Conservation (phyloP, 1,284 basidiomycete genomes). For the Malassezia restricta region DNA sequence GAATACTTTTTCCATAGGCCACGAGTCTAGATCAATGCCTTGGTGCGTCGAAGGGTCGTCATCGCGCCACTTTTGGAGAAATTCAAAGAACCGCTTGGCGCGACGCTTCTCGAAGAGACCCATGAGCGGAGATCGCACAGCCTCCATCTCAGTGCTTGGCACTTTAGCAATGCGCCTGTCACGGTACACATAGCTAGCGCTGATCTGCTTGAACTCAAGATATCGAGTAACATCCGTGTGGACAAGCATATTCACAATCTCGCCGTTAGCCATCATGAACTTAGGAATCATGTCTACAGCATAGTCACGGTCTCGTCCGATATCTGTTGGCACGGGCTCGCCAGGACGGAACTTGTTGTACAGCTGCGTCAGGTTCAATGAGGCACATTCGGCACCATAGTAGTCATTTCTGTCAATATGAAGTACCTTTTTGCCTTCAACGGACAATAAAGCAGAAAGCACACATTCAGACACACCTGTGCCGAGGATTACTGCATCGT, state of each 20-base stretch:
- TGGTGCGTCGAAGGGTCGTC: slow-evolving; percentile 89
- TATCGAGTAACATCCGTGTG: slow-evolving; percentile 98
- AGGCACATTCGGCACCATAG: slow-evolving; percentile 95
- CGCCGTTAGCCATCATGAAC: slow-evolving; percentile 86
- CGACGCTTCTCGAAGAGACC: slow-evolving; percentile 95
- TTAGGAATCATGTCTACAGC: slow-evolving; percentile 45
- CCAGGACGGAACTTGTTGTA: slow-evolving; percentile 79
- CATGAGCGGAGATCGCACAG: slow-evolving; percentile 86
- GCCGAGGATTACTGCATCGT: slow-evolving; percentile 51
- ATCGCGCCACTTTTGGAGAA: slow-evolving; percentile 88
- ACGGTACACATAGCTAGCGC: slow-evolving; percentile 92
- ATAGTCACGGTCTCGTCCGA: slow-evolving; percentile 45
- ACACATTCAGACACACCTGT: slow-evolving; percentile 98
- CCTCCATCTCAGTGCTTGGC: slow-evolving; percentile 94
- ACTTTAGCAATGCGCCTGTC: slow-evolving; percentile 97
- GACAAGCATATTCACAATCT: slow-evolving; percentile 93
- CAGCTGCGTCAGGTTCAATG: slow-evolving; percentile 91
- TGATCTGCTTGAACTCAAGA: slow-evolving; percentile 99
- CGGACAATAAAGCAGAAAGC: slow-evolving; percentile 70
- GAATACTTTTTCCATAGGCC: slow-evolving; percentile 54
- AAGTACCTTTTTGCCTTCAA: slow-evolving; percentile 98
- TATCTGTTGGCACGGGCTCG: slow-evolving; percentile 50
- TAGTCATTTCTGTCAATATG: slow-evolving; percentile 99
- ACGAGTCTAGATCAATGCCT: slow-evolving; percentile 42
- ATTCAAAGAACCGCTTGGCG: slow-evolving; percentile 98